Conservation (phyloP, 495 filamentous ascomycete species). For the Cercophora scortea region DNA sequence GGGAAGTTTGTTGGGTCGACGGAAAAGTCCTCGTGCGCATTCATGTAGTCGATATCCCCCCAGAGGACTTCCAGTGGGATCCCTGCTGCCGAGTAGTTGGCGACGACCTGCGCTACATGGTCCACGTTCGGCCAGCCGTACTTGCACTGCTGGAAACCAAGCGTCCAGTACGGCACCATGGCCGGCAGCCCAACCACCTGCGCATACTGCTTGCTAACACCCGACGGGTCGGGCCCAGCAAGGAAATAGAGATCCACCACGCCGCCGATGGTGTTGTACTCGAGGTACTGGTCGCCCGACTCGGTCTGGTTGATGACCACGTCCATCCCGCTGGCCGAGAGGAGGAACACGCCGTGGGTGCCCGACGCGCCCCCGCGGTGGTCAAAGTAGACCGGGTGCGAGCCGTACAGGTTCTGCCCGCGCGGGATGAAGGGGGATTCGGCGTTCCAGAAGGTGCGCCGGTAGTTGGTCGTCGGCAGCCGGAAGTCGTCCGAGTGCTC, state of each 20-base stretch:
- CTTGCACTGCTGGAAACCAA: constrained; percentile 81
- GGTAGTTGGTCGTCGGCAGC: constrained; percentile 62
- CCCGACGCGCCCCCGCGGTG: constrained; percentile 58
- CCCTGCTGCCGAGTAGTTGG: constrained; percentile 66
- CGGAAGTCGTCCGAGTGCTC: constrained; percentile 70
- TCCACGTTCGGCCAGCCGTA: constrained; percentile 72
- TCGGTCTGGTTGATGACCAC: constrained; percentile 63
- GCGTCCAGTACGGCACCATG: constrained; percentile 81
- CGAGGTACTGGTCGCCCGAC: constrained; percentile 60
- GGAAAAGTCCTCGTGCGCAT: constrained; percentile 54
- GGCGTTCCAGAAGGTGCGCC: constrained; percentile 72
- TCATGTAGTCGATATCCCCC: constrained; percentile 86
- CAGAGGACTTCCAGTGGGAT: constrained; percentile 88
- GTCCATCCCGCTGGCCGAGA: constrained; percentile 86
- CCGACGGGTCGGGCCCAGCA: constrained; percentile 61
- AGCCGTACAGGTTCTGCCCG: constrained; percentile 66
- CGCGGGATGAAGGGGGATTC: constrained; percentile 54
- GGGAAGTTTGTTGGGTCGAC: constrained; percentile 66
- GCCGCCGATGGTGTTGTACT: constrained; percentile 78
- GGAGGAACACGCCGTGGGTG: constrained; percentile 79
- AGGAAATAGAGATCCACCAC: constrained; percentile 83
- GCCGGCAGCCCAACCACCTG: constrained; percentile 59
- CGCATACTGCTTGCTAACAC: constrained; percentile 69
- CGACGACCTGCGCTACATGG: constrained; percentile 66
- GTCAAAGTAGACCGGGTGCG: constrained; percentile 80